Evolutionary conservation across 805 yeast genomes (phyloP), one percentile per base, ranked within the genome.

Genomic region (Isabelozyma rhagii): DNA sequence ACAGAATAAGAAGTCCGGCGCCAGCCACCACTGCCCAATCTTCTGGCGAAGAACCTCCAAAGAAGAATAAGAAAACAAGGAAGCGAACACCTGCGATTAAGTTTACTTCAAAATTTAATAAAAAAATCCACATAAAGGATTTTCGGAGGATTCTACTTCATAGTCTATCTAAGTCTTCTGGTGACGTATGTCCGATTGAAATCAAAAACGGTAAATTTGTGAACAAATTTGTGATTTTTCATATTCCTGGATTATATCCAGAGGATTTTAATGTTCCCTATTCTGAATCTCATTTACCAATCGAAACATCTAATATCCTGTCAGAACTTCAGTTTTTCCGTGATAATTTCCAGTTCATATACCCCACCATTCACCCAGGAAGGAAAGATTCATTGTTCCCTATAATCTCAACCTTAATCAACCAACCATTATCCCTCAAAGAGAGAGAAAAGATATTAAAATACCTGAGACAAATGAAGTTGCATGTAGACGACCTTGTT

Each of bases 311-410:
- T 3, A 31, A 31, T 10, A 31, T 13, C 36, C 10, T 8, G 36
- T 13, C 36, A 31, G 36, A 61, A 5, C 63, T 75, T 44, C 47
- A 64, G 2, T 70, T 72, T 46, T 64, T 83, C 45, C 48, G 64
- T 4, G 53, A 66, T 0, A 61, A 64, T 2, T 85, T 84, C 56
- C 59, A 64, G 0, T 55, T 68, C 29, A 59, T 74, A 10, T 63
- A 83, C 45, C 85, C 85, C 0, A 66, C 85, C 1, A 60, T 66
- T 27, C 74, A 84, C 5, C 96, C 96, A 0, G 97, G 96, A 0
- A 77, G 82, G 3, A 78, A 77, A 53, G 81, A 77, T 41, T 74
- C 79, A 8, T 62, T 82, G 36, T 82, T 71, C 58, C 84, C 83
- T 44, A 78, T 82, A 13, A 71, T 78, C 47, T 76, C 74, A 42